Percentiles rank a stretch among this genome's conserved stretches.
phyloP scores from a whole-genome alignment of 768 basidiomycete species.

The Paxillus rubicundulus region DNA sequence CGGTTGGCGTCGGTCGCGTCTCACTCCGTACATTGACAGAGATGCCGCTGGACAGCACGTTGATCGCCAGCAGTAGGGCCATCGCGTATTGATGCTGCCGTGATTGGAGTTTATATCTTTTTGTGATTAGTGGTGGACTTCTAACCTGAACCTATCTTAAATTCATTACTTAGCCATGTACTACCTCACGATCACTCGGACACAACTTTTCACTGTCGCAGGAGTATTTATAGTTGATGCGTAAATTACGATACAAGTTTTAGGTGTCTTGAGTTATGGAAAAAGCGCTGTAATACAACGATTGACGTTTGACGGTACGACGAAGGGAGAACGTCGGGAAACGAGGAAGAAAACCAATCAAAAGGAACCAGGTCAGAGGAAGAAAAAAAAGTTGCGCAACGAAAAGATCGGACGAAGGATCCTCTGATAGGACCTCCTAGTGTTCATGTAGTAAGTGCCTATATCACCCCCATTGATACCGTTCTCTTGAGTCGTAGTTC shows the following conservation, averaged over 20 bases:
- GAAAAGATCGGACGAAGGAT: neutral
- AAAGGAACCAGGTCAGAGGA: slow-evolving; percentile 11
- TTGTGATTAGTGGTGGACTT: neutral
- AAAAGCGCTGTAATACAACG: slow-evolving; percentile 20
- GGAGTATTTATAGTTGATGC: slow-evolving; percentile 33
- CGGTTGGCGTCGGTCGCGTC: slow-evolving; percentile 8
- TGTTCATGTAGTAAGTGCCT: slow-evolving; percentile 2
- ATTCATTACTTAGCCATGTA: neutral
- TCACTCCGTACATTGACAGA: slow-evolving; percentile 1
- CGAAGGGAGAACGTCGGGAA: slow-evolving; percentile 4
- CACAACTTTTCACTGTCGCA: slow-evolving; percentile 1
- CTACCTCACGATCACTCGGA: neutral
- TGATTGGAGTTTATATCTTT: neutral
- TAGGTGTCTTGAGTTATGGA: slow-evolving; percentile 17
- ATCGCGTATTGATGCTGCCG: neutral
- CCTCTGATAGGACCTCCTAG: neutral
- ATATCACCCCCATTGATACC: slow-evolving; percentile 12
- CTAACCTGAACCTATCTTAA: neutral
- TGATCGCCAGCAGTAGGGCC: slow-evolving; percentile 8
- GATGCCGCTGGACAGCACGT: slow-evolving; percentile 10
- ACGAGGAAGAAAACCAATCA: slow-evolving; percentile 13
- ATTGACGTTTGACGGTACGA: slow-evolving; percentile 2
- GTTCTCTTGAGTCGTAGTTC: slow-evolving; percentile 10
- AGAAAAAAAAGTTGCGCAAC: slow-evolving; percentile 6
- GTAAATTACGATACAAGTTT: slow-evolving; percentile 32